Percentiles rank a stretch among this genome's conserved stretches.
Evolutionary conservation across 805 yeast genomes (phyloP).

Genomic region (Candida insectorum): DNA sequence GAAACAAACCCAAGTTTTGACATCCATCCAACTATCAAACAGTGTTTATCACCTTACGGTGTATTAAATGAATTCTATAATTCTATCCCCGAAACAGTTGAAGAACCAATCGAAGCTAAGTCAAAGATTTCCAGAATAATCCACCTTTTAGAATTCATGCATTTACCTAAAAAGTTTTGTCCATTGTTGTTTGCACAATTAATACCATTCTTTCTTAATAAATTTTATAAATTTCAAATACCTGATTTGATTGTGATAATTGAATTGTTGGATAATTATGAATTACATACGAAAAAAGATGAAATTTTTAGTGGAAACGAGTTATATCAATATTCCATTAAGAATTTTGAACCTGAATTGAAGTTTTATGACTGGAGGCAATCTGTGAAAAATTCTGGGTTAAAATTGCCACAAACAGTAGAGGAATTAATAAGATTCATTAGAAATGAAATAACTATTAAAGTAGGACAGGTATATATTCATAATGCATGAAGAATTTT

Average conservation of each 20-base stretch:
- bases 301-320: constrained; percentile 28
- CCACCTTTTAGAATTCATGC: constrained; percentile 43
- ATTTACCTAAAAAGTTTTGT: constrained; percentile 45
- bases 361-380: constrained; percentile 37
- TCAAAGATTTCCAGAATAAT: constrained; percentile 41
- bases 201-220: constrained; percentile 34
- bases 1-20: constrained; percentile 29
- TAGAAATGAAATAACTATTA: constrained; percentile 29
- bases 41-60: constrained; percentile 70
- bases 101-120: constrained; percentile 19
- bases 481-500: constrained; percentile 6
- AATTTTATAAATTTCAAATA: constrained; percentile 16
- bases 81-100: constrained; percentile 12
- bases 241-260: constrained; percentile 34
- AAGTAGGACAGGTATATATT: constrained; percentile 34
- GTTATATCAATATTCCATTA: constrained; percentile 27
- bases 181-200: constrained; percentile 50
- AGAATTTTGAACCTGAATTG: constrained; percentile 15
- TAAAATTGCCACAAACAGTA: constrained; percentile 22
- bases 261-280: constrained; percentile 38
- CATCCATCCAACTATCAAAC: constrained; percentile 58
- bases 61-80: constrained; percentile 51
- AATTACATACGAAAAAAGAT: constrained; percentile 17
- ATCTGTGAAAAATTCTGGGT: constrained; percentile 3
- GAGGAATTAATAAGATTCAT: constrained; percentile 22